Percentiles rank a stretch among this genome's conserved stretches.
Conservation (phyloP, 2,329 filamentous ascomycete species). For the Microdochium trichocladiopsis region DNA sequence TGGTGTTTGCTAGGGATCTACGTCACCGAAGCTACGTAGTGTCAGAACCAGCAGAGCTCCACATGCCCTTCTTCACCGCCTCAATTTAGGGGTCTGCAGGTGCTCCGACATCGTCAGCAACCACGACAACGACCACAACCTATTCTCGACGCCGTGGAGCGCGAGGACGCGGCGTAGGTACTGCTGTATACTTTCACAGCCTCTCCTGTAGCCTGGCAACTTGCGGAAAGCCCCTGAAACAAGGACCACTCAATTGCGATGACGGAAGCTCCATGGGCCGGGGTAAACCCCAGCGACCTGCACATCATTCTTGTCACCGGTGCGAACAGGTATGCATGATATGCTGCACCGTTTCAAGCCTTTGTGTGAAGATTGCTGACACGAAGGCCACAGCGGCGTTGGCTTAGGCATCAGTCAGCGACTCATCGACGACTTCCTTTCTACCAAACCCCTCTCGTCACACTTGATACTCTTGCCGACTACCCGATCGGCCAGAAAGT, state of each 20-base stretch:
- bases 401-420: slow-evolving; percentile 79
- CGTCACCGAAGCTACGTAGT: not conserved
- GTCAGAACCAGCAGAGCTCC: not conserved
- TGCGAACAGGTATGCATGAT: slow-evolving; percentile 64
- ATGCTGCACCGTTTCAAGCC: not conserved
- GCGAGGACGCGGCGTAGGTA: too few species aligned
- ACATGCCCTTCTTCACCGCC: not conserved
- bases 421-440: slow-evolving; percentile 84
- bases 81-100: not conserved
- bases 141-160: too few species aligned
- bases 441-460: slow-evolving; percentile 55
- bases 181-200: too few species aligned
- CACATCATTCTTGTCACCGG: slow-evolving; percentile 71
- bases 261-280: slow-evolving; percentile 23
- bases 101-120: too few species aligned
- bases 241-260: not conserved
- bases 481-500: slow-evolving; percentile 70
- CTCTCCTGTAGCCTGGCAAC: not conserved
- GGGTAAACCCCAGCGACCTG: slow-evolving; percentile 30
- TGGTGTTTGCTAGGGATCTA: too few species aligned
- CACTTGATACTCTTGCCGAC: slow-evolving; percentile 77
- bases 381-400: slow-evolving; percentile 58
- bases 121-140: too few species aligned
- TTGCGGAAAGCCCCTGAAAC: too few species aligned
- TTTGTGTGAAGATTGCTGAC: slow-evolving; percentile 16